Base-by-base conservation (phyloP, 352 stramenopile genomes). In the Globisporangium middletonii region DNA sequence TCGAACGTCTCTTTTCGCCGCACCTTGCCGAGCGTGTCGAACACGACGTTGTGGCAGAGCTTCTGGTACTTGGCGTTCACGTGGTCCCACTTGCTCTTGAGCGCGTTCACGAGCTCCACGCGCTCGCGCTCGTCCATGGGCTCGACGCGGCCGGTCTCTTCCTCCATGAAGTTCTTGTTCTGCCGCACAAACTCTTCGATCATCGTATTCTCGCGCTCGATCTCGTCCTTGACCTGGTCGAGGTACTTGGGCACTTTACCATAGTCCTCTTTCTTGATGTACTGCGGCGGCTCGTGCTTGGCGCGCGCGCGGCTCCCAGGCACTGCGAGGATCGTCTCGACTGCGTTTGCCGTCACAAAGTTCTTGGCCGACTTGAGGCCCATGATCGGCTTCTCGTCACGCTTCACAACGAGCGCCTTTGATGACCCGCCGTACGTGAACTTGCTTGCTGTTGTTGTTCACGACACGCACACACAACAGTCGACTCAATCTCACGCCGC, bases 41-140 rank as follows among this genome's bases (percentile, higher is more conserved):
- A 92, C 16, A 89, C 83, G 9, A 96, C 87, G 59, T 97, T 94
- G 72, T 98, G 94, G 53, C 88, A 96, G 15, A 97, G 78, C 64
- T 96, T 97, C 67, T 98, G 94, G 71, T 98, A 98, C 67, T 97
- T 87, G 38, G 64, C 55, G 63, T 98, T 98, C 27, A 97, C 88
- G 35, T 95, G 81, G 59, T 97, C 92, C 92, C 94, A 98, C 69
- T 97, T 96, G 41, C 77, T 79, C 66, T 98, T 98, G 59, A 98
- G 78, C 37, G 78, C 80, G 33, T 96, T 69, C 33, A 98, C 78
- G 50, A 98, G 74, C 41, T 89, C 69, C 45, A 69, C 48, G 33
- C 90, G 83, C 55, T 98, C 91, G 42, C 67, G 60, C 59, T 97
- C 92, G 54, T 94, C 79, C 73, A 97, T 88, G 16, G 73, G 65